Conservation (phyloP, 2,329 filamentous ascomycete species). For the Bimuria novae-zelandiae region DNA sequence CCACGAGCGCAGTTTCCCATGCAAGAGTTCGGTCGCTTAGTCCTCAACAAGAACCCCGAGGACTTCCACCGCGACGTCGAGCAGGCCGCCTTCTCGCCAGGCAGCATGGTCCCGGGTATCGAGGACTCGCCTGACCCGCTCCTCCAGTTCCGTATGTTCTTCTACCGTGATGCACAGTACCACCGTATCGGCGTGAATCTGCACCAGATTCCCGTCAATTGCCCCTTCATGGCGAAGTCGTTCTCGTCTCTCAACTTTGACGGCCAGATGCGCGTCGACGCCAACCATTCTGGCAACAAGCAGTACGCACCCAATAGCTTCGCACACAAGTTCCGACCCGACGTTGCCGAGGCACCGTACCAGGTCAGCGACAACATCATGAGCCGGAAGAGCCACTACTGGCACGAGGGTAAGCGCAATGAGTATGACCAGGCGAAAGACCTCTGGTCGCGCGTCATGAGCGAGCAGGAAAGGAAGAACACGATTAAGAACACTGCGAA, state of each 20-base stretch:
- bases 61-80: slow-evolving; percentile 75
- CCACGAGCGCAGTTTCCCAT: slow-evolving; percentile 57
- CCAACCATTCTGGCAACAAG: slow-evolving; percentile 54
- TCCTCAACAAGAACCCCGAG: slow-evolving; percentile 57
- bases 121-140: slow-evolving; percentile 66
- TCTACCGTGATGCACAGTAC: slow-evolving; percentile 59
- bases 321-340: slow-evolving; percentile 57
- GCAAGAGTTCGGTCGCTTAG: slow-evolving; percentile 56
- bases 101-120: slow-evolving; percentile 66
- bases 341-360: slow-evolving; percentile 57
- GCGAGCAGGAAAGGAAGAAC: slow-evolving; percentile 49
- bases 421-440: slow-evolving; percentile 59
- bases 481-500: slow-evolving; percentile 57
- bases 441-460: slow-evolving; percentile 57
- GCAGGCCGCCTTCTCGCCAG: slow-evolving; percentile 69
- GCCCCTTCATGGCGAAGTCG: slow-evolving; percentile 56
- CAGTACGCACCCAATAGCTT: slow-evolving; percentile 60
- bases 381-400: slow-evolving; percentile 59
- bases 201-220: slow-evolving; percentile 54
- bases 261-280: slow-evolving; percentile 54
- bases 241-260: slow-evolving; percentile 56
- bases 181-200: slow-evolving; percentile 59
- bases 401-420: slow-evolving; percentile 58
- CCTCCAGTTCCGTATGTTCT: slow-evolving; percentile 66
- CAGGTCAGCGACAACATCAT: slow-evolving; percentile 56